These are phyloP conservation scores for Spergularia marina DNA, from an alignment of 148 eudicot species.

Conservation along the genomic window DNA sequence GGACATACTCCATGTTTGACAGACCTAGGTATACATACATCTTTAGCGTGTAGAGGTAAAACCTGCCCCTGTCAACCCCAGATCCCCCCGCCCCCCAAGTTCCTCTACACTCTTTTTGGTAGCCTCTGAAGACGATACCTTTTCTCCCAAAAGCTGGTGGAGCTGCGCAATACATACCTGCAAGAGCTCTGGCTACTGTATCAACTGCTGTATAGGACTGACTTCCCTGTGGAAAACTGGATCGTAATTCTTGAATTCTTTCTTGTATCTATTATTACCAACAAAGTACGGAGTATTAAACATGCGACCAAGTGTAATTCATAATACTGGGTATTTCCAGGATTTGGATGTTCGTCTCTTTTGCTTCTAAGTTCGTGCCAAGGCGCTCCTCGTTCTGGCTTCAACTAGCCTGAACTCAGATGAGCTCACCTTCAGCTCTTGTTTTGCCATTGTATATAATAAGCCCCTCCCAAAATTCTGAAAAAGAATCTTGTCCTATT, in stretches of 20 bases:
- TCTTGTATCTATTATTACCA: background rate
- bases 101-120: too few relatives aligned
- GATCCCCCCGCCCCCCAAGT: background rate
- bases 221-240: background rate
- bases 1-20: background rate
- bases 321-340: too few relatives aligned
- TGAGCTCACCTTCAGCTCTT: too few relatives aligned
- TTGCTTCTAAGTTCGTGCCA: too few relatives aligned
- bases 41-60: background rate
- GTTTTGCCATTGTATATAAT: too few relatives aligned
- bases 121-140: background rate
- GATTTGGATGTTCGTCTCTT: too few relatives aligned
- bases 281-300: background rate
- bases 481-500: too few relatives aligned
- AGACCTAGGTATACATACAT: background rate
- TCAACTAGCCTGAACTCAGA: too few relatives aligned
- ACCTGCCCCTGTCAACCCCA: background rate
- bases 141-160: background rate
- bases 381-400: too few relatives aligned
- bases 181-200: conserved; percentile 1
- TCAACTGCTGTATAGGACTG: conserved; percentile 15
- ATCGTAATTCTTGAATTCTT: background rate
- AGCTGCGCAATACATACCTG: background rate
- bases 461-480: too few relatives aligned
- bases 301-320: background rate